Conservation (phyloP, 129 eudicot species). For the Pseudognaphalium luteoalbum region DNA sequence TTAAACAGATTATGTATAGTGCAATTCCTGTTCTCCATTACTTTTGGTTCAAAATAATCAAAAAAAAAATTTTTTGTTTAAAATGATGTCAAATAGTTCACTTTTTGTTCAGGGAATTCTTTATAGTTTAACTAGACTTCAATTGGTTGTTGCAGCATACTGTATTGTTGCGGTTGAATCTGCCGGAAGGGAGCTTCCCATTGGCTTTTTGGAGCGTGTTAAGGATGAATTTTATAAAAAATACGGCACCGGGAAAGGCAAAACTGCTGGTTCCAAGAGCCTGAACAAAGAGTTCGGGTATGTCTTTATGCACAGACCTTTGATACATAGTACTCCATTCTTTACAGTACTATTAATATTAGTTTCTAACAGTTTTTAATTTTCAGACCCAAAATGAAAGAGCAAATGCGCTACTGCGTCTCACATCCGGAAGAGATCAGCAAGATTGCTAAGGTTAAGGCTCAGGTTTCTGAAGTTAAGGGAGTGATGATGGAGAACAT, state of each 20-base stretch:
- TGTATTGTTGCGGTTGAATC: conserved; percentile 84
- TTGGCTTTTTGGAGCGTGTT: conserved; percentile 73
- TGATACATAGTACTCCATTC: neutral
- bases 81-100: neutral
- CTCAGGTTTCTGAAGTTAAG: conserved; percentile 79
- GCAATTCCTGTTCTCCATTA: neutral
- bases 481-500: conserved; percentile 82
- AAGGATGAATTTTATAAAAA: conserved; percentile 69
- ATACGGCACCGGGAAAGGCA: conserved; percentile 77
- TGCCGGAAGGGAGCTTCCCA: conserved; percentile 74
- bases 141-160: conserved; percentile 47
- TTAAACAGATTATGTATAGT: neutral
- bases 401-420: conserved; percentile 66
- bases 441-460: conserved; percentile 67
- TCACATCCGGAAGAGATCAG: conserved; percentile 73
- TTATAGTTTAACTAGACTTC: conserved; percentile 11
- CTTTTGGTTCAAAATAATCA: neutral
- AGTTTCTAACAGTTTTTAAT: conserved; percentile 3
- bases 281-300: conserved; percentile 79
- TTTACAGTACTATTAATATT: neutral
- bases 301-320: neutral
- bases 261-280: conserved; percentile 66
- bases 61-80: neutral
- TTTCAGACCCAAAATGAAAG: conserved; percentile 62
- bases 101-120: neutral